phyloP scores from a whole-genome alignment of 2,329 filamentous ascomycete species.

The Leptodontidium sp. region DNA sequence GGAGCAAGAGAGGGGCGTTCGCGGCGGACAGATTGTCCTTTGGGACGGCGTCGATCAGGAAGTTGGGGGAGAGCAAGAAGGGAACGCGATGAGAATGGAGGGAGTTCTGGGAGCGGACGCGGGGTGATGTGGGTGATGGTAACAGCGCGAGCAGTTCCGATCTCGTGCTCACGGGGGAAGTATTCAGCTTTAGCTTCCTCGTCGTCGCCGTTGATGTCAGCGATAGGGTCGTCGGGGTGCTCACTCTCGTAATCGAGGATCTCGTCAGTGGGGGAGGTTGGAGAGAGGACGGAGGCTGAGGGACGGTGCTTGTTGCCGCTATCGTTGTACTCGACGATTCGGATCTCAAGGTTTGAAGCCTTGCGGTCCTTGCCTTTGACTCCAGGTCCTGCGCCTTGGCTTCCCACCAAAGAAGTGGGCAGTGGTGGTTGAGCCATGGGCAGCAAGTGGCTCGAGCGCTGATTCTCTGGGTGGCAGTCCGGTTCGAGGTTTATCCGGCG shows the following conservation, averaged over 20 bases:
- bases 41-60: neutral
- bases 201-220: constrained; percentile 12
- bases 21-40: neutral
- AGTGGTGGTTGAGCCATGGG: neutral
- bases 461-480: neutral
- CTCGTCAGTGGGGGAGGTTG: neutral
- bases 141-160: neutral
- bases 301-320: neutral
- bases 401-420: neutral
- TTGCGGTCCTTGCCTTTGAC: neutral
- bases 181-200: constrained; percentile 6
- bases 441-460: neutral
- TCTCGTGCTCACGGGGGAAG: neutral
- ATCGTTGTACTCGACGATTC: neutral
- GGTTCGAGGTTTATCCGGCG: neutral
- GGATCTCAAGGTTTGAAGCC: neutral
- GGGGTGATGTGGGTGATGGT: neutral
- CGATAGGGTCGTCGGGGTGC: constrained; percentile 1
- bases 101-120: constrained; percentile 15
- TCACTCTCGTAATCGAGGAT: constrained; percentile 6
- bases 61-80: neutral
- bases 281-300: constrained; percentile 1
- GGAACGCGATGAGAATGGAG: neutral
- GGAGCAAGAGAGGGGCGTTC: constrained; percentile 10
- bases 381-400: neutral